Conservation (phyloP, 495 filamentous ascomycete genomes). For the Aspergillus bridgeri region DNA sequence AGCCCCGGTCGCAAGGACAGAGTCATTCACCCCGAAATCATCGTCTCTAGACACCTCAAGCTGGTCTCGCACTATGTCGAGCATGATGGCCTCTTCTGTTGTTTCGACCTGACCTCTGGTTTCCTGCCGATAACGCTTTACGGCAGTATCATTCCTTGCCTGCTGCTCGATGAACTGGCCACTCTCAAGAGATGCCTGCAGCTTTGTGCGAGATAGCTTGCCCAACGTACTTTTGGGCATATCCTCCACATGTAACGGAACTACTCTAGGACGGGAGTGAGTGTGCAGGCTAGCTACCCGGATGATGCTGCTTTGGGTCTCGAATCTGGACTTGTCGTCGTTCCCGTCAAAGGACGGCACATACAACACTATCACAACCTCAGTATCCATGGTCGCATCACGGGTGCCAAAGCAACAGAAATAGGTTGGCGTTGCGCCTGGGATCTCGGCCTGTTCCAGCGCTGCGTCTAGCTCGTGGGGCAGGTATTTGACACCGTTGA, state of each 20-base stretch:
- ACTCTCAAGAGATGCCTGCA: slow-evolving; percentile 17
- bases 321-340: slow-evolving; percentile 4
- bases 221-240: slow-evolving; percentile 32
- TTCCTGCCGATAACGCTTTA: slow-evolving; percentile 3
- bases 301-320: slow-evolving; percentile 10
- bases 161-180: slow-evolving; percentile 10
- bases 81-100: background rate
- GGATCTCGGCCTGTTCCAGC: slow-evolving; percentile 37
- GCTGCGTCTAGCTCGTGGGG: slow-evolving; percentile 41
- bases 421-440: slow-evolving; percentile 24
- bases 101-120: background rate
- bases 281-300: slow-evolving; percentile 13
- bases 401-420: slow-evolving; percentile 30
- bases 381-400: slow-evolving; percentile 25
- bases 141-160: slow-evolving; percentile 21
- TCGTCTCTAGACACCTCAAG: background rate
- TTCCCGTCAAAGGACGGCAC: slow-evolving; percentile 13
- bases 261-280: slow-evolving; percentile 9
- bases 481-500: slow-evolving; percentile 51
- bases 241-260: slow-evolving; percentile 13
- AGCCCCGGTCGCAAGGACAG: background rate
- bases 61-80: background rate
- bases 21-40: background rate
- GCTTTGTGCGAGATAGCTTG: slow-evolving; percentile 46
- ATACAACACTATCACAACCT: slow-evolving; percentile 37